Evolutionary conservation across 78 protist species (phyloP).

Genomic region (Dictyostelium purpureum): DNA sequence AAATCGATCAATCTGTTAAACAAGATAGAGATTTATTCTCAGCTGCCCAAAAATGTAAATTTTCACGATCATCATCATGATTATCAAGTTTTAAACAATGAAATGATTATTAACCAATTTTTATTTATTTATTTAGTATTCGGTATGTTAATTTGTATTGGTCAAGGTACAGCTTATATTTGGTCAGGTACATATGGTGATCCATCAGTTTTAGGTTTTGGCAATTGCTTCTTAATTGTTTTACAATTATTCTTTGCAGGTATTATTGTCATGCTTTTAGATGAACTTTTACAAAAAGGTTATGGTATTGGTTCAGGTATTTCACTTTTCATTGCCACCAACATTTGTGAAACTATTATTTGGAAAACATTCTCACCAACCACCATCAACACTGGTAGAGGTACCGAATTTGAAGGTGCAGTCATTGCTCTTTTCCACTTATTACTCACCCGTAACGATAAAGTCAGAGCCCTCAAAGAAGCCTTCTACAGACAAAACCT

Average conservation of each 20-base stretch:
- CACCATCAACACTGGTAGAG: slow-evolving; percentile 98
- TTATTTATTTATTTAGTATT: slow-evolving; percentile 79
- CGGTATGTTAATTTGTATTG: slow-evolving; percentile 97
- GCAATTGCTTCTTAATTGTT: slow-evolving; percentile 95
- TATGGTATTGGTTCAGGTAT: slow-evolving; percentile 99
- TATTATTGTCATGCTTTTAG: slow-evolving; percentile 95
- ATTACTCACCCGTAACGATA: slow-evolving; percentile 91
- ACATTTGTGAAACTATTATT: slow-evolving; percentile 99
- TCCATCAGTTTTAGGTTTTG: slow-evolving; percentile 93
- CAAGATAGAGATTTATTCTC: slow-evolving; percentile 94
- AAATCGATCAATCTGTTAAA: slow-evolving; percentile 95
- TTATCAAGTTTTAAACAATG: not conserved
- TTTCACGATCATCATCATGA: not conserved
- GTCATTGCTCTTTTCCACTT: slow-evolving; percentile 98
- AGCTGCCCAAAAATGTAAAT: slow-evolving; percentile 97
- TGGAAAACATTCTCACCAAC: slow-evolving; percentile 99
- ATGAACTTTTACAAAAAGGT: slow-evolving; percentile 99
- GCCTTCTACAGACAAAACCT: slow-evolving; percentile 99
- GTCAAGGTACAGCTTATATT: slow-evolving; percentile 97
- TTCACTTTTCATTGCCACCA: slow-evolving; percentile 99
- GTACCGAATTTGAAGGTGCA: slow-evolving; percentile 99
- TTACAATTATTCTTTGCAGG: slow-evolving; percentile 98
- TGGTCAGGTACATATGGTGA: slow-evolving; percentile 97
- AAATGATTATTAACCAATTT: not conserved
- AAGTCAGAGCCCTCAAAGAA: slow-evolving; percentile 97